Percentiles rank a stretch among this genome's conserved stretches.
Conservation (phyloP, 306 rosid species). For the Comarum palustre region DNA sequence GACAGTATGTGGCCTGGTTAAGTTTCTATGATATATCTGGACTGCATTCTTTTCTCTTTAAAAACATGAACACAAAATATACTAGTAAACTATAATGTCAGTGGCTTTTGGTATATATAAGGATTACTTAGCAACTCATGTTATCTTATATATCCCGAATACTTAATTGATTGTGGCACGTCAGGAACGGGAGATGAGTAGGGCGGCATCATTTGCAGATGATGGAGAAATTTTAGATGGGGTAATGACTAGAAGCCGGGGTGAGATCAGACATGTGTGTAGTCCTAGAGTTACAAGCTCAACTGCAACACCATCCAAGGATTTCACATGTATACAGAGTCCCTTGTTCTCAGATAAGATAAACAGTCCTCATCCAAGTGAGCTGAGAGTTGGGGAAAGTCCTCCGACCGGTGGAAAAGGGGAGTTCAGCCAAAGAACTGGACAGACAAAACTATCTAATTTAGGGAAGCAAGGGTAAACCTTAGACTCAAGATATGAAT, state of each 20-base stretch:
- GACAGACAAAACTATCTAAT: slow-evolving; percentile 38
- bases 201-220: slow-evolving; percentile 50
- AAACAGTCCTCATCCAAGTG: slow-evolving; percentile 39
- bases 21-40: background rate
- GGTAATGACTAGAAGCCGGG: slow-evolving; percentile 57
- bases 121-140: background rate
- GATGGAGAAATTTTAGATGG: slow-evolving; percentile 64
- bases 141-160: slow-evolving; percentile 8
- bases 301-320: slow-evolving; percentile 34
- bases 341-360: slow-evolving; percentile 35
- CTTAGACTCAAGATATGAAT: slow-evolving; percentile 6
- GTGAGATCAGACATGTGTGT: slow-evolving; percentile 54
- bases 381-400: slow-evolving; percentile 36
- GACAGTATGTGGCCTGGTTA: background rate
- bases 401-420: slow-evolving; percentile 39
- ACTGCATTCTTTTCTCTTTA: background rate
- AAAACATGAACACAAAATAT: background rate
- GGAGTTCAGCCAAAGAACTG: slow-evolving; percentile 37
- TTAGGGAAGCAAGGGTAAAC: slow-evolving; percentile 39
- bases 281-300: slow-evolving; percentile 47
- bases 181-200: slow-evolving; percentile 51
- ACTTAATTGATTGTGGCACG: background rate
- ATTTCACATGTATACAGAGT: slow-evolving; percentile 31
- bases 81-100: background rate
- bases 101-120: slow-evolving; percentile 11